phyloP scores from a whole-genome alignment of 2,329 filamentous ascomycete genomes.

The Scedosporium aurantiacum region DNA sequence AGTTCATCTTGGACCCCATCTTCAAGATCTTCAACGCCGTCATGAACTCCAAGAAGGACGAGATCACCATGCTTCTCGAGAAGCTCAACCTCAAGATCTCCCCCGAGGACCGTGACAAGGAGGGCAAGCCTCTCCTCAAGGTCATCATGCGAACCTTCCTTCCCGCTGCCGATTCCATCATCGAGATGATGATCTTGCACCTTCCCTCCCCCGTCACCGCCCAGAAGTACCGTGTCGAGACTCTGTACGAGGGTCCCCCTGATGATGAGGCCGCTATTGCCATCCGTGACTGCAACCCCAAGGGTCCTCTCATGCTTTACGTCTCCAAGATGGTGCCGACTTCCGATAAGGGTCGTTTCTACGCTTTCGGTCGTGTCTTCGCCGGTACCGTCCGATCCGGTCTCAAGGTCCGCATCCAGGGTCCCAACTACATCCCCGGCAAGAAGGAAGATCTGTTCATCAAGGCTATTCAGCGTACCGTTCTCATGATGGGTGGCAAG shows the following conservation, averaged over 20 bases:
- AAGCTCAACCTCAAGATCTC: conserved; percentile 94
- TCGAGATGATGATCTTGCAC: conserved; percentile 99
- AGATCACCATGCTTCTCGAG: conserved; percentile 68
- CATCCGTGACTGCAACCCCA: conserved; percentile 97
- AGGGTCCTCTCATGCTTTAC: conserved; percentile 99
- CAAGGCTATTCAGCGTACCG: conserved; percentile 99
- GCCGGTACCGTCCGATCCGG: conserved; percentile 94
- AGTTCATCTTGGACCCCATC: conserved; percentile 99
- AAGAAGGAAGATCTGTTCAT: conserved; percentile 99
- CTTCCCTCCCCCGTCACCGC: conserved; percentile 91
- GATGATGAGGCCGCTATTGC: conserved; percentile 89
- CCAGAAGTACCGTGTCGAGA: conserved; percentile 96
- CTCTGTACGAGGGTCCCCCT: conserved; percentile 91
- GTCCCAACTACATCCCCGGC: conserved; percentile 94
- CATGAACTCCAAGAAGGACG: conserved; percentile 98
- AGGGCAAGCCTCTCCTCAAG: conserved; percentile 98
- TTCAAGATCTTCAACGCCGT: conserved; percentile 96
- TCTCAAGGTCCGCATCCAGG: conserved; percentile 99
- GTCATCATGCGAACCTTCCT: conserved; percentile 98
- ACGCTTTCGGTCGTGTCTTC: conserved; percentile 99
- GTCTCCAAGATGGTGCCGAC: conserved; percentile 99
- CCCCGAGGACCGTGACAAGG: conserved; percentile 77
- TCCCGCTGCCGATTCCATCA: conserved; percentile 89
- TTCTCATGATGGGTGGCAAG: conserved; percentile 99
- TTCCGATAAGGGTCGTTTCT: conserved; percentile 99